These are phyloP conservation scores for Chlamydomonas schloesseri DNA, from an alignment of 139 green algal species.

Conservation along the genomic window DNA sequence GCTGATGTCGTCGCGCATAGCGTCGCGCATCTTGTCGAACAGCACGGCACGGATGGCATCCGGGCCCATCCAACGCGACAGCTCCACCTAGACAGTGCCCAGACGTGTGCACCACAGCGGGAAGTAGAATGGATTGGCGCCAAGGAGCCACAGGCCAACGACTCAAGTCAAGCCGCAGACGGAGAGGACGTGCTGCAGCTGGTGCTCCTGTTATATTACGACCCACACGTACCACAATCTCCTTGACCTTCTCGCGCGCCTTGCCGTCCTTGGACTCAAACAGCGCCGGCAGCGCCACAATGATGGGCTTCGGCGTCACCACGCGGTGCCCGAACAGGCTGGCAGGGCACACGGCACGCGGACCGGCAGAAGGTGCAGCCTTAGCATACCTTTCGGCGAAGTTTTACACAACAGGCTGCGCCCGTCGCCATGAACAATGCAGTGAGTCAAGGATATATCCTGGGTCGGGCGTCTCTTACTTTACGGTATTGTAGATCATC, in stretches of 20 bases:
- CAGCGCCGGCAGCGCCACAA: constrained; percentile 86
- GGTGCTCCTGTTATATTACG: too few species aligned
- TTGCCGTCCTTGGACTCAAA: constrained; percentile 92
- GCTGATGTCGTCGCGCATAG: constrained; percentile 91
- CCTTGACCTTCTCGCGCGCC: constrained; percentile 87
- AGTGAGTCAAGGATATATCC: too few species aligned
- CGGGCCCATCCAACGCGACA: constrained; percentile 83
- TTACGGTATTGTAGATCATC: constrained; percentile 49
- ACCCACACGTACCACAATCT: constrained; percentile 73
- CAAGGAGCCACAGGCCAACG: neutral
- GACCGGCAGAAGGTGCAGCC: too few species aligned
- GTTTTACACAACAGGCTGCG: too few species aligned
- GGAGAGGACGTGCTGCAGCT: too few species aligned
- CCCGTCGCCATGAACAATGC: too few species aligned
- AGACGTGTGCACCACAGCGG: too few species aligned
- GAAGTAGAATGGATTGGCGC: neutral
- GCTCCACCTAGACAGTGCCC: constrained; percentile 77
- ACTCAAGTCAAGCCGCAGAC: too few species aligned
- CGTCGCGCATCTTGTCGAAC: constrained; percentile 90
- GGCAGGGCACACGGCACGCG: constrained; percentile 34
- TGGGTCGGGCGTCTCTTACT: constrained; percentile 32
- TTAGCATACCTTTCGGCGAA: too few species aligned
- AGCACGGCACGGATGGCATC: constrained; percentile 79
- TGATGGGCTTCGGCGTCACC: constrained; percentile 84
- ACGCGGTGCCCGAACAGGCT: constrained; percentile 84